Evolutionary conservation across 1,139 yeast species (phyloP).

Genomic region (Yamadazyma epiphylla): DNA sequence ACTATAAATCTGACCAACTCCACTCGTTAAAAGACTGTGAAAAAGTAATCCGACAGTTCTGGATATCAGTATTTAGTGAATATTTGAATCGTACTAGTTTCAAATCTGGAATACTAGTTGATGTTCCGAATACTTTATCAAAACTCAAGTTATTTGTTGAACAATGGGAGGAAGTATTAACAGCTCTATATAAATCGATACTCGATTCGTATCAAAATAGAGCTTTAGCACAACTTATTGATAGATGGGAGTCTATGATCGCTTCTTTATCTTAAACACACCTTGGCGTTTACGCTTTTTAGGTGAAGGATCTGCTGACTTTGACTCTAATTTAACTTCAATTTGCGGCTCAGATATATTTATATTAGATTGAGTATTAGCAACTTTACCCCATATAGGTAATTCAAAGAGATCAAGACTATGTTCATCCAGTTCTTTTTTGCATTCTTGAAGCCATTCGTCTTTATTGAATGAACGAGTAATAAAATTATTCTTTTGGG

Average conservation of each 20-base stretch:
- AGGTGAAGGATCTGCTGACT: slow-evolving; percentile 4
- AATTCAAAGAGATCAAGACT: too few relatives aligned
- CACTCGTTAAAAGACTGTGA: slow-evolving; percentile 40
- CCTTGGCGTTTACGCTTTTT: slow-evolving; percentile 12
- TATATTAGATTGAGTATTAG: too few relatives aligned
- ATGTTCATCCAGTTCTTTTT: too few relatives aligned
- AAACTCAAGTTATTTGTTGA: slow-evolving; percentile 38
- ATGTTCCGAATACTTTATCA: slow-evolving; percentile 22
- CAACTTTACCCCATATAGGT: too few relatives aligned
- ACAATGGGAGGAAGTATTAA: slow-evolving; percentile 51
- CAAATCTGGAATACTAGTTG: slow-evolving; percentile 17
- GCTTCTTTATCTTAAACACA: slow-evolving; percentile 11
- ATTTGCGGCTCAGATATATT: too few relatives aligned
- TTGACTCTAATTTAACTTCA: too few relatives aligned
- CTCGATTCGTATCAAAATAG: slow-evolving; percentile 34
- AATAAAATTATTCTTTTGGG: slow-evolving; percentile 3
- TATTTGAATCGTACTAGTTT: slow-evolving; percentile 29
- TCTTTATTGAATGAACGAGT: slow-evolving; percentile 5
- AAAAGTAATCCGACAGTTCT: slow-evolving; percentile 40
- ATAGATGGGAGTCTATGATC: slow-evolving; percentile 37
- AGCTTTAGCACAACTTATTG: slow-evolving; percentile 33
- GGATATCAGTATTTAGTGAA: slow-evolving; percentile 57
- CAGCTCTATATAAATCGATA: slow-evolving; percentile 33
- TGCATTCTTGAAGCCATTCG: too few relatives aligned
- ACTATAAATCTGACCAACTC: slow-evolving; percentile 37